phyloP scores from a whole-genome alignment of 1,284 basidiomycete genomes.

The Cystobasidium slooffiae region DNA sequence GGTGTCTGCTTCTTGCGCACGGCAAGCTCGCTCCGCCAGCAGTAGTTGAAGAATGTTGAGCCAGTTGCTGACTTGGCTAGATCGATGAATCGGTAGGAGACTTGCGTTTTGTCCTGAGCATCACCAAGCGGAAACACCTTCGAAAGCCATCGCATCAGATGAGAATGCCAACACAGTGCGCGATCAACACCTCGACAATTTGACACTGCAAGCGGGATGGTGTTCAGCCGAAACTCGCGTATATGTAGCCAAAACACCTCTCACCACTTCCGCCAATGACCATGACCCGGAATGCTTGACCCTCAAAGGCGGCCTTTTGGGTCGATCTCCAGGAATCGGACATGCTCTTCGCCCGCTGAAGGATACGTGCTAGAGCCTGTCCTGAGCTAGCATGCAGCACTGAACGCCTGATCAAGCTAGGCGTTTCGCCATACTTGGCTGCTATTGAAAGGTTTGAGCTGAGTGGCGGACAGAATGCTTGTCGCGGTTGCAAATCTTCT shows the following conservation, averaged over 20 bases:
- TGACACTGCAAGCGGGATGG: slow-evolving; percentile 40
- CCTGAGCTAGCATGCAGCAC: slow-evolving; percentile 9
- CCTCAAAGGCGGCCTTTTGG: background rate
- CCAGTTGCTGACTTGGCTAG: slow-evolving; percentile 49
- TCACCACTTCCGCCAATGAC: slow-evolving; percentile 49
- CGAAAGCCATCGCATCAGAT: slow-evolving; percentile 47
- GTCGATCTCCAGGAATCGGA: background rate
- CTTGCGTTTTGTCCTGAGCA: slow-evolving; percentile 42
- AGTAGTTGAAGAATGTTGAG: slow-evolving; percentile 48
- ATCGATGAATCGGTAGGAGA: slow-evolving; percentile 46
- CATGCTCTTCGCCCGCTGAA: background rate
- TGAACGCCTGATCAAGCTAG: background rate
- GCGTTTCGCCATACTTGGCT: background rate
- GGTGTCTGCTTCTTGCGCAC: slow-evolving; percentile 43
- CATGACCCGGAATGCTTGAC: slow-evolving; percentile 48
- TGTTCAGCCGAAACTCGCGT: no score
- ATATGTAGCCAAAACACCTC: background rate
- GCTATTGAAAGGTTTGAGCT: background rate
- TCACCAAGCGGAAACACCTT: slow-evolving; percentile 46
- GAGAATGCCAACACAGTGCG: slow-evolving; percentile 47
- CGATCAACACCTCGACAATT: slow-evolving; percentile 50
- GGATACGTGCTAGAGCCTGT: background rate
- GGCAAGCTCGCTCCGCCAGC: slow-evolving; percentile 47
- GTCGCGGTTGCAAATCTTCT: background rate
- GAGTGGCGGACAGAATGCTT: slow-evolving; percentile 3